Percentiles rank a stretch among this genome's conserved stretches.
Conservation (phyloP, 169 alveolate species). For the Plasmodium vivax region DNA sequence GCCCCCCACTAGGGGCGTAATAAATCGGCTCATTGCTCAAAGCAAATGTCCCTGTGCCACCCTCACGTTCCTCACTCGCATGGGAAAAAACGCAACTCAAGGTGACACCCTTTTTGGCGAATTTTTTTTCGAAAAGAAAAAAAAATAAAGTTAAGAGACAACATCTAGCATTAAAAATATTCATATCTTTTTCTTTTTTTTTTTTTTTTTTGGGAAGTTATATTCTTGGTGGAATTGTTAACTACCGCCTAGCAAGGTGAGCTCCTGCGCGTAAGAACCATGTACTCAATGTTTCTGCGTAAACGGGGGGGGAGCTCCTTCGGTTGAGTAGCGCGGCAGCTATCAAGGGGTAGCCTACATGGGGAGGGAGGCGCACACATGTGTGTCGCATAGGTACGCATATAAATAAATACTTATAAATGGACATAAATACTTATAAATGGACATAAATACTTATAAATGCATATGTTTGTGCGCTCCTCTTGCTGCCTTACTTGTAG, state of each 20-base stretch:
- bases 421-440: too few species aligned
- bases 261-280: background rate
- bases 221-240: background rate
- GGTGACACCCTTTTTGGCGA: background rate
- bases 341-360: background rate
- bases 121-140: conserved; percentile 22
- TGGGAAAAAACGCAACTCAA: background rate
- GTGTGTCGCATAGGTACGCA: background rate
- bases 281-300: background rate
- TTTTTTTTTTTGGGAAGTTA: background rate
- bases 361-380: background rate
- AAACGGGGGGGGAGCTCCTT: background rate
- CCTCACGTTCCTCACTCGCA: background rate
- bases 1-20: background rate
- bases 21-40: conserved; percentile 1
- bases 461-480: background rate
- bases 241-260: conserved; percentile 2
- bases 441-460: too few species aligned
- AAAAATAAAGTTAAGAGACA: conserved; percentile 32
- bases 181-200: conserved; percentile 21
- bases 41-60: background rate
- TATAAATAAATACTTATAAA: too few species aligned
- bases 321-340: background rate
- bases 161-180: conserved; percentile 29
- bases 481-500: background rate